Evolutionary conservation across 2,329 filamentous ascomycete genomes (phyloP).

Genomic region (Fusarium euwallaceae): DNA sequence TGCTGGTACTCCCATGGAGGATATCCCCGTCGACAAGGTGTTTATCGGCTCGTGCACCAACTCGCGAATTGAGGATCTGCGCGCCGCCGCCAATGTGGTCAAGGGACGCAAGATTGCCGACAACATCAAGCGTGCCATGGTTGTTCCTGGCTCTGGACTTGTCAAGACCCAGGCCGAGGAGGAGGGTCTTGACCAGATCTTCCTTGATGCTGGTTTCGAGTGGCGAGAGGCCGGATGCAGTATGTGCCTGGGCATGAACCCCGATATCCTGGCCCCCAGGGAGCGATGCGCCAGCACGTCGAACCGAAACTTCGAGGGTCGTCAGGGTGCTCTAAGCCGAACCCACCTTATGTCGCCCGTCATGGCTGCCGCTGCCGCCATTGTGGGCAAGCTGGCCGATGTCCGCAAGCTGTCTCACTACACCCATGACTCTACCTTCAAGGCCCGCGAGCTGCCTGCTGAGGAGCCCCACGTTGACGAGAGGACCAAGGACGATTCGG

Average conservation of each 20-base stretch:
- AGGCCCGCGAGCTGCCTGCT: conserved; percentile 61
- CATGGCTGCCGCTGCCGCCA: conserved; percentile 93
- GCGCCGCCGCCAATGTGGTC: conserved; percentile 87
- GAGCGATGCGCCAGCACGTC: conserved; percentile 96
- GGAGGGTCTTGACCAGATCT: conserved; percentile 94
- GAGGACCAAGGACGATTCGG: conserved; percentile 63
- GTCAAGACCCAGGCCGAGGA: conserved; percentile 92
- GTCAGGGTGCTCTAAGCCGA: conserved; percentile 90
- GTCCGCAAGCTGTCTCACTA: conserved; percentile 82
- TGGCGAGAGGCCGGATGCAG: conserved; percentile 99
- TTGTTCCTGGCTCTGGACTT: conserved; percentile 94
- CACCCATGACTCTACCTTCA: conserved; percentile 70
- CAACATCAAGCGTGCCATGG: conserved; percentile 94
- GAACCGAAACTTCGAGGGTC: conserved; percentile 97
- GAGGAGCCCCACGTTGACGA: conserved; percentile 66
- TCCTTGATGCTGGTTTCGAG: conserved; percentile 92
- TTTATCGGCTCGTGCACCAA: conserved; percentile 99
- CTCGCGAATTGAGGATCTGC: conserved; percentile 93
- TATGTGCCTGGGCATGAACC: conserved; percentile 99
- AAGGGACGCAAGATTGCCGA: conserved; percentile 87
- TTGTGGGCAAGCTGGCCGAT: conserved; percentile 91
- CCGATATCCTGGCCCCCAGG: conserved; percentile 91
- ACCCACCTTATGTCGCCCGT: conserved; percentile 98
- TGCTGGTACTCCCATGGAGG: conserved; percentile 88
- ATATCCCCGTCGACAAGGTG: conserved; percentile 93